Conservation (phyloP, 371 early-diverging fungal genomes). For the Circinella minor region DNA sequence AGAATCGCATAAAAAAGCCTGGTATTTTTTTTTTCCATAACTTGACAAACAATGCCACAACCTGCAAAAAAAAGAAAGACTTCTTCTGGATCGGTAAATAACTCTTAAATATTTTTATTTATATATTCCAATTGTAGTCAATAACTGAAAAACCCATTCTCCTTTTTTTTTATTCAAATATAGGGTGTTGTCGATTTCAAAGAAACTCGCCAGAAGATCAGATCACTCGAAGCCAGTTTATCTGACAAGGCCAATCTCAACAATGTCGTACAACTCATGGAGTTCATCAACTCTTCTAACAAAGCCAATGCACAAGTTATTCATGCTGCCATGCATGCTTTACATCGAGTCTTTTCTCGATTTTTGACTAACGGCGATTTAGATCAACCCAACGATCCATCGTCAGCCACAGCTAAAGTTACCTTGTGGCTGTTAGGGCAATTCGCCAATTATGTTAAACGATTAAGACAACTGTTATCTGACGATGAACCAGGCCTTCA, state of each 20-base stretch:
- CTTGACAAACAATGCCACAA: slow-evolving; percentile 23
- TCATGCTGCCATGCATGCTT: slow-evolving; percentile 72
- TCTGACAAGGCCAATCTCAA: slow-evolving; percentile 64
- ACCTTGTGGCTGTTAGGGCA: slow-evolving; percentile 77
- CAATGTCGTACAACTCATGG: slow-evolving; percentile 60
- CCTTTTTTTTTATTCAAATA: background rate
- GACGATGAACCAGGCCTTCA: slow-evolving; percentile 79
- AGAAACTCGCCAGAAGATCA: slow-evolving; percentile 43
- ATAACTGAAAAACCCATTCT: too few species aligned
- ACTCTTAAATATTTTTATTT: background rate
- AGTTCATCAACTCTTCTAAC: slow-evolving; percentile 45
- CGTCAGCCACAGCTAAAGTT: slow-evolving; percentile 59
- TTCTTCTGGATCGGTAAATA: slow-evolving; percentile 10
- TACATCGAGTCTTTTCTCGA: slow-evolving; percentile 72
- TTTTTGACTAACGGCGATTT: slow-evolving; percentile 73
- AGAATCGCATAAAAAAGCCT: background rate
- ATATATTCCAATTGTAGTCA: too few species aligned
- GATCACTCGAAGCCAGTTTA: slow-evolving; percentile 55
- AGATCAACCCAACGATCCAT: slow-evolving; percentile 35
- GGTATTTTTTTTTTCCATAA: background rate
- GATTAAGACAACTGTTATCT: slow-evolving; percentile 52
- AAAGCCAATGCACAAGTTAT: slow-evolving; percentile 24
- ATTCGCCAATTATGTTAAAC: slow-evolving; percentile 62
- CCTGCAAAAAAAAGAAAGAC: slow-evolving; percentile 35
- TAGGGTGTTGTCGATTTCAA: slow-evolving; percentile 23